These are phyloP conservation scores for Aureococcus anophagefferens DNA, from an alignment of 108 stramenopile genomes.

Conservation along the genomic window DNA sequence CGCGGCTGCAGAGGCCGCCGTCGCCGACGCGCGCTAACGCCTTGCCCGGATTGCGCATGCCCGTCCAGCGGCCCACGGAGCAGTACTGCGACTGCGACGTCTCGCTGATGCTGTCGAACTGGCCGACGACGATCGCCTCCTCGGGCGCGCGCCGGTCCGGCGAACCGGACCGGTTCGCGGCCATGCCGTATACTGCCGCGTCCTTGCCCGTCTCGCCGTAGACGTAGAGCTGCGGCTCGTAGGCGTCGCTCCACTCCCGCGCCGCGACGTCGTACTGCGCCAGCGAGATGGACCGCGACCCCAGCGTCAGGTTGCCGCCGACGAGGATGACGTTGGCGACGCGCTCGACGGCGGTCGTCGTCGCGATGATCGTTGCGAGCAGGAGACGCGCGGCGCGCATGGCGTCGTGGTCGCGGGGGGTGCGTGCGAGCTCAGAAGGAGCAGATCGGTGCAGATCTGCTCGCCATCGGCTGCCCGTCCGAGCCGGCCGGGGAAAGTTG, in stretches of 20 bases:
- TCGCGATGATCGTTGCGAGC: too few relatives aligned
- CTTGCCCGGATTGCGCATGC: constrained; percentile 52
- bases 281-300: not conserved
- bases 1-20: constrained; percentile 68
- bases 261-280: not conserved
- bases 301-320: not conserved
- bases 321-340: not conserved
- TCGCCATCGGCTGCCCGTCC: too few relatives aligned
- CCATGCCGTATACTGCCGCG: constrained; percentile 31
- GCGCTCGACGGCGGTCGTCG: too few relatives aligned
- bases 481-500: too few relatives aligned
- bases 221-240: constrained; percentile 26
- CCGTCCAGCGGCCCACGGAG: constrained; percentile 80
- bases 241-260: constrained; percentile 1
- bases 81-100: constrained; percentile 88
- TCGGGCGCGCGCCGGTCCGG: constrained; percentile 12
- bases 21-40: constrained; percentile 87
- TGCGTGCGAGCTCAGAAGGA: too few relatives aligned
- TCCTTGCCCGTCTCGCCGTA: constrained; percentile 20
- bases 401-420: too few relatives aligned
- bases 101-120: constrained; percentile 76
- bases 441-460: too few relatives aligned
- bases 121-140: constrained; percentile 68
- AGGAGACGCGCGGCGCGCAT: too few relatives aligned
- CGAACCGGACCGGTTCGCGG: constrained; percentile 21